Evolutionary conservation across 2,329 filamentous ascomycete genomes (phyloP), one percentile per base, ranked within the genome.

Genomic region (Diaporthe humulicola): DNA sequence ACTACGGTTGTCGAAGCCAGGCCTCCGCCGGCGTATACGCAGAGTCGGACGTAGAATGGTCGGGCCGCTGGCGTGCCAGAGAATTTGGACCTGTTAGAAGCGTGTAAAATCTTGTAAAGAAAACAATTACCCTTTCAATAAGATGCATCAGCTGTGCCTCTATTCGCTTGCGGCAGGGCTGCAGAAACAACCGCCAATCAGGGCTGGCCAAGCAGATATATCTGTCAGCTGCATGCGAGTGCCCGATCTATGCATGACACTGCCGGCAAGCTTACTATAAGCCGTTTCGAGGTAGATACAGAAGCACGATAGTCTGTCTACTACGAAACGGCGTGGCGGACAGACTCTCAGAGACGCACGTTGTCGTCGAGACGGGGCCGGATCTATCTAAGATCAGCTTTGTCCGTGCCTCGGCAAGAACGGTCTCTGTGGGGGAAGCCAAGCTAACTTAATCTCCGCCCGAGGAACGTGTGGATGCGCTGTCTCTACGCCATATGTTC

Each of bases 391-490:
- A 30, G 64, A 15, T 6, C 48, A 54, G 15, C 30, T 28, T 22
- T 22, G 33, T 15, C 64, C 64, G 64, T 54, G 64, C 64, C 64
- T 69, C 64, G 64, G 64, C 64, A 28, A 0, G 64, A 54, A 36
- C 7, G 64, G 64, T 1, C 30, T 14, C 30, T 69, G 64, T 69
- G 64, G 64, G 64, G 64, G 33, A 40, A 19, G 45, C 64, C 64
- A 69, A 40, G 64, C 60, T 54, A 54, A 33, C 48, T 40, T 54
- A 69, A 69, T 69, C 45, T 69, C 64, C 64, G 48, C 64, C 48
- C 64, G 48, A 54, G 48, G 64, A 67, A 67, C 45, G 15, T 9
- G 64, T 69, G 64, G 48, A 54, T 69, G 33, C 48, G 45, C 45
- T 14, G 25, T 52, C 30, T 57, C 30, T 28, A 71, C n/a, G 33